Evolutionary conservation across 2,329 filamentous ascomycete species (phyloP).

Genomic region (Colletotrichum tofieldiae): DNA sequence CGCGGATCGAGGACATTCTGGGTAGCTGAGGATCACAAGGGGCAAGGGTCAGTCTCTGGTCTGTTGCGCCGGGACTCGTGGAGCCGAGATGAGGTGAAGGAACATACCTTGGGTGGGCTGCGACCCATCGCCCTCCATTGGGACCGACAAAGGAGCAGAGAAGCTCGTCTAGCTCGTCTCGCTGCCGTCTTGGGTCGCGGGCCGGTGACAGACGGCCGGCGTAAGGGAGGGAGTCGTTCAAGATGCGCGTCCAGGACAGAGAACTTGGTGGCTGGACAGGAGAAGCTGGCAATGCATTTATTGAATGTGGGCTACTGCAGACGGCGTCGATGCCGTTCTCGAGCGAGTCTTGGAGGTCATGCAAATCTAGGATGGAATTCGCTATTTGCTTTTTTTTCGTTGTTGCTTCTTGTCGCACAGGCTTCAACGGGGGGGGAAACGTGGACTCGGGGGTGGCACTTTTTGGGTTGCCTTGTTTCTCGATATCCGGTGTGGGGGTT

Average conservation of each 20-base stretch:
- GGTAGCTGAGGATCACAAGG: conserved; percentile 68
- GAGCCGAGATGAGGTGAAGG: neutral
- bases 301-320: conserved; percentile 17
- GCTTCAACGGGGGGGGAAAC: conserved; percentile 23
- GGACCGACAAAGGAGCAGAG: conserved; percentile 33
- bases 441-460: conserved; percentile 8
- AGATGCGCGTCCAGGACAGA: conserved; percentile 12
- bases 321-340: conserved; percentile 2
- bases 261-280: conserved; percentile 5
- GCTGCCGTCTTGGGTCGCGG: conserved; percentile 35
- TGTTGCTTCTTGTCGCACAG: conserved; percentile 20
- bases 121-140: conserved; percentile 60
- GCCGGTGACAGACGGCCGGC: conserved; percentile 32
- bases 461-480: conserved; percentile 32
- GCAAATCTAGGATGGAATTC: conserved; percentile 12
- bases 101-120: conserved; percentile 59
- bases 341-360: conserved; percentile 16
- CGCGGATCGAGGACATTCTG: conserved; percentile 87
- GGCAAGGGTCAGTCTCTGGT: conserved; percentile 40
- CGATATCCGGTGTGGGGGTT: conserved; percentile 9
- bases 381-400: conserved; percentile 31
- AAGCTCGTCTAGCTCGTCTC: conserved; percentile 33
- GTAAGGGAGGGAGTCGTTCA: neutral
- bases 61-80: neutral
- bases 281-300: conserved; percentile 39